Conservation (phyloP, 331 rosid genomes). For the Malus hybrid region DNA sequence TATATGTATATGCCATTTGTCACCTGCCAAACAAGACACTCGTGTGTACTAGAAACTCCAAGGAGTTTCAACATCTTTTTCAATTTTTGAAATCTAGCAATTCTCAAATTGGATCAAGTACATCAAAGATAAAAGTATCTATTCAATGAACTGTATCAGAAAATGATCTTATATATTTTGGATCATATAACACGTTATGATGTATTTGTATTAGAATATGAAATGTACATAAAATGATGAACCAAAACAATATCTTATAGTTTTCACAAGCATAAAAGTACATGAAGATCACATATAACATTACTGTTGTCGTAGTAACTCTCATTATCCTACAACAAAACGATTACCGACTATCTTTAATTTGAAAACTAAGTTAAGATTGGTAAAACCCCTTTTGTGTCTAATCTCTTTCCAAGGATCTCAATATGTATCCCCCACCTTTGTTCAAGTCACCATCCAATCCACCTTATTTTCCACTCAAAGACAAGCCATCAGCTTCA, state of each 20-base stretch:
- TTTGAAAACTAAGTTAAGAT: not conserved
- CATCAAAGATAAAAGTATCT: not conserved
- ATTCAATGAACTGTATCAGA: not conserved
- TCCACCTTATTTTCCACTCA: constrained; percentile 42
- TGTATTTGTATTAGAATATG: too few species aligned
- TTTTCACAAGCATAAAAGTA: not conserved
- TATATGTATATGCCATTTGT: constrained; percentile 35
- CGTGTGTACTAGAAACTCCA: constrained; percentile 21
- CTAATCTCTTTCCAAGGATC: constrained; percentile 60
- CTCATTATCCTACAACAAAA: too few species aligned
- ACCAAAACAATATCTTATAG: too few species aligned
- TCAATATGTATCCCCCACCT: constrained; percentile 26
- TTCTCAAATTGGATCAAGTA: not conserved
- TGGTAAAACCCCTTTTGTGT: constrained; percentile 29
- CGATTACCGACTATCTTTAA: too few species aligned
- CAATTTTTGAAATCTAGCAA: not conserved
- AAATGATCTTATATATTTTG: not conserved
- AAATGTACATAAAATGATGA: too few species aligned
- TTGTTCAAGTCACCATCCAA: constrained; percentile 49
- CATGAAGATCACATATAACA: not conserved
- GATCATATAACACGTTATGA: too few species aligned
- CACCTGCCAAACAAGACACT: constrained; percentile 27
- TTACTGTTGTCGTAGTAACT: not conserved
- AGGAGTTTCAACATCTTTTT: not conserved
- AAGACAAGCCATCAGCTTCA: constrained; percentile 46